Percentiles rank a stretch among this genome's conserved stretches.
Evolutionary conservation across 2,329 filamentous ascomycete species (phyloP).

Genomic region (Cadophora sp.): DNA sequence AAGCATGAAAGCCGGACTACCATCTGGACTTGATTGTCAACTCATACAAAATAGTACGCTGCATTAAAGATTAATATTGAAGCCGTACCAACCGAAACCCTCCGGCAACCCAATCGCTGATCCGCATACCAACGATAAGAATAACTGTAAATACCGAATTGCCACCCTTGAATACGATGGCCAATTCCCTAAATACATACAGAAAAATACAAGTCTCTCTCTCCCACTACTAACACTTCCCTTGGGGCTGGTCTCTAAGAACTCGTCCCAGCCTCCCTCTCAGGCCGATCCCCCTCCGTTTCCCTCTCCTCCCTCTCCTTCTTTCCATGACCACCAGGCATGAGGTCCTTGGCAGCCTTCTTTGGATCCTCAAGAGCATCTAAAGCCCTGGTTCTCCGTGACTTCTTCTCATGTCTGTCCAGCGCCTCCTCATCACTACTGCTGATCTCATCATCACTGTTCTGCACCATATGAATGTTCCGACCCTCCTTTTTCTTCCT

Average conservation of each 20-base stretch:
- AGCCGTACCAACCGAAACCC: not conserved
- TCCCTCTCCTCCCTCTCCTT: conserved; percentile 34
- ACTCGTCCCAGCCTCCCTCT: conserved; percentile 8
- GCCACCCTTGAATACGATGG: not conserved
- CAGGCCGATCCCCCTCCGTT: conserved; percentile 29
- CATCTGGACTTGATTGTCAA: not conserved
- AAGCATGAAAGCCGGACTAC: not conserved
- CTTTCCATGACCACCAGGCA: conserved; percentile 35
- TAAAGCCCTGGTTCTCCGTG: conserved; percentile 57
- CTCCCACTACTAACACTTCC: not conserved
- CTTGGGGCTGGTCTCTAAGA: not conserved
- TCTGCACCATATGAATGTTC: conserved; percentile 61
- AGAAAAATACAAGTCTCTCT: not conserved
- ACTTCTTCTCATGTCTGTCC: conserved; percentile 42
- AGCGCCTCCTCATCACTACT: conserved; percentile 46
- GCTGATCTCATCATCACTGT: conserved; percentile 49
- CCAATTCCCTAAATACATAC: not conserved
- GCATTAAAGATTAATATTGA: not conserved
- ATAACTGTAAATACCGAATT: not conserved
- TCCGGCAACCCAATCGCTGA: not conserved
- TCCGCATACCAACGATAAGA: not conserved
- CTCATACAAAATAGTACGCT: not conserved
- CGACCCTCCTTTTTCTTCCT: conserved; percentile 71
- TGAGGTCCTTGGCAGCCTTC: conserved; percentile 34
- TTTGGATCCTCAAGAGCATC: conserved; percentile 49